These are phyloP conservation scores for Suillus subluteus DNA, from an alignment of 768 basidiomycete species.

Conservation along the genomic window DNA sequence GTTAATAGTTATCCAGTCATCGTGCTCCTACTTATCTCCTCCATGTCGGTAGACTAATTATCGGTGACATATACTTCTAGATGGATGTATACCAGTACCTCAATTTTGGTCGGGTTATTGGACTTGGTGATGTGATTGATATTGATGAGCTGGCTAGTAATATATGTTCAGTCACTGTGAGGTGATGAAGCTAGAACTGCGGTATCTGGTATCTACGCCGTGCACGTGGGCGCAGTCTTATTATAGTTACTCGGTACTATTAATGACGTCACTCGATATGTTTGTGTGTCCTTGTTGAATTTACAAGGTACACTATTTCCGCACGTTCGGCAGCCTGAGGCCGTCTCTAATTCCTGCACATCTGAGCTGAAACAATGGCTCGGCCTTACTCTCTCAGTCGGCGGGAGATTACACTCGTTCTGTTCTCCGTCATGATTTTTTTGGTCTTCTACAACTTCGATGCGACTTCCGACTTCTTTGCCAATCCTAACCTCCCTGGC, in stretches of 20 bases:
- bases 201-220: no score
- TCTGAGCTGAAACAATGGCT: constrained; percentile 41
- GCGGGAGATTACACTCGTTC: constrained; percentile 71
- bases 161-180: no score
- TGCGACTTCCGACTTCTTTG: constrained; percentile 58
- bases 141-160: no score
- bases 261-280: no score
- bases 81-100: constrained; percentile 47
- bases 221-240: no score
- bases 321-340: background rate
- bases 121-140: no score
- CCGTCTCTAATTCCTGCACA: no score
- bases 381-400: constrained; percentile 72
- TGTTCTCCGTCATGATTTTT: constrained; percentile 68
- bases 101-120: no score
- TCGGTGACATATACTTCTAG: constrained; percentile 31
- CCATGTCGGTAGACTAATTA: constrained; percentile 64
- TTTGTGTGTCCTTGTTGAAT: constrained; percentile 2
- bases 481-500: constrained; percentile 43
- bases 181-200: no score
- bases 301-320: background rate
- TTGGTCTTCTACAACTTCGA: constrained; percentile 78
- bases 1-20: constrained; percentile 60
- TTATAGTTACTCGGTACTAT: no score
- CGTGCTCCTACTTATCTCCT: constrained; percentile 67